Conservation (phyloP, 805 yeast species). For the Candida awuae region DNA sequence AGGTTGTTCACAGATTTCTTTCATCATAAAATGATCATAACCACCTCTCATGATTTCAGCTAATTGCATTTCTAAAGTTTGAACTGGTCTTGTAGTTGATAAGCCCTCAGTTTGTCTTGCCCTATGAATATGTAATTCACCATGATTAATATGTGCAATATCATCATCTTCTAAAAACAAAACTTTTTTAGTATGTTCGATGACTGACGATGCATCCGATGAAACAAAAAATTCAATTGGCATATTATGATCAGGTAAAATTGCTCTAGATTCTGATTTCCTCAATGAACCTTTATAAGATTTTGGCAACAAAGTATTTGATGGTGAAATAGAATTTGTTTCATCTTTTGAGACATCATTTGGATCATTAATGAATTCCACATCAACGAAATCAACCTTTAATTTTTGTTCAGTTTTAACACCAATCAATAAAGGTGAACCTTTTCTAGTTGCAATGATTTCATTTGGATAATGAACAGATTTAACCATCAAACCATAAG, state of each 20-base stretch:
- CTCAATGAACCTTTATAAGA: constrained; percentile 19
- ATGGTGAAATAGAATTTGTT: constrained; percentile 19
- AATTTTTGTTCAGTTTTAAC: constrained; percentile 92
- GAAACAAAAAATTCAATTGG: constrained; percentile 95
- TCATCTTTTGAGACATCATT: constrained; percentile 20
- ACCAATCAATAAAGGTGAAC: constrained; percentile 95
- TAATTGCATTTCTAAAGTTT: constrained; percentile 92
- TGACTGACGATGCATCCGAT: constrained; percentile 94
- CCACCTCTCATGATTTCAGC: constrained; percentile 98
- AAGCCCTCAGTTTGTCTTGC: constrained; percentile 81
- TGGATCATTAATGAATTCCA: constrained; percentile 76
- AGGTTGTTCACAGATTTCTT: constrained; percentile 98
- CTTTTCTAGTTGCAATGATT: constrained; percentile 94
- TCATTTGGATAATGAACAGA: constrained; percentile 92
- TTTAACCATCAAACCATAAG: constrained; percentile 91
- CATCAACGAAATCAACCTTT: constrained; percentile 97
- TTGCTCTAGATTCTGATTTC: constrained; percentile 75
- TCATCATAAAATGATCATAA: constrained; percentile 94
- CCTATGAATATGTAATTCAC: constrained; percentile 97
- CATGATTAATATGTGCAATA: constrained; percentile 95
- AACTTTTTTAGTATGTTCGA: constrained; percentile 95
- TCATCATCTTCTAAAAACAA: constrained; percentile 96
- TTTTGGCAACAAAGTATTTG: constrained; percentile 2
- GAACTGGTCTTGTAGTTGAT: constrained; percentile 92
- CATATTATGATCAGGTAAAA: constrained; percentile 81